Evolutionary conservation across 495 filamentous ascomycete species (phyloP).

Genomic region (Aspergillus nidulans): DNA sequence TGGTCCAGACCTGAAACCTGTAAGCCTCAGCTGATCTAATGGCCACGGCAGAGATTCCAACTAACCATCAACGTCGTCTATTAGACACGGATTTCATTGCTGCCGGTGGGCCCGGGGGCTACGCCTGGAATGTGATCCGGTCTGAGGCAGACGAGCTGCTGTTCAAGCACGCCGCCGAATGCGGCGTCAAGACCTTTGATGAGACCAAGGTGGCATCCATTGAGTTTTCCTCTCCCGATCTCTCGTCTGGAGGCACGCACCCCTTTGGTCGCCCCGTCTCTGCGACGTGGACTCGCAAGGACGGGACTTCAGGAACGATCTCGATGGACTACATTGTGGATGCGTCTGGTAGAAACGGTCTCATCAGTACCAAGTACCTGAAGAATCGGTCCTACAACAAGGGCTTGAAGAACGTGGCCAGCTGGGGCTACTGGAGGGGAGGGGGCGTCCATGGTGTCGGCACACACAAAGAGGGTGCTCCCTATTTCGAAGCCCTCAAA

Average conservation of each 20-base stretch:
- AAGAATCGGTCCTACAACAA: conserved; percentile 35
- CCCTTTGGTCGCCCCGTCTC: neutral
- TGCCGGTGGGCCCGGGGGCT: conserved; percentile 31
- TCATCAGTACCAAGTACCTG: conserved; percentile 29
- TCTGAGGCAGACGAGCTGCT: conserved; percentile 48
- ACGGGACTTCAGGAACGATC: neutral
- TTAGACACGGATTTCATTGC: conserved; percentile 45
- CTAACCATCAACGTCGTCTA: neutral
- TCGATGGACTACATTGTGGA: neutral
- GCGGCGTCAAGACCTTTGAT: conserved; percentile 40
- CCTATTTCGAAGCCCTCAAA: conserved; percentile 34
- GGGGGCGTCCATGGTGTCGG: conserved; percentile 19
- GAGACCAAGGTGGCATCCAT: neutral
- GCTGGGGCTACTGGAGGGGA: conserved; percentile 37
- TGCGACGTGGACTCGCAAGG: neutral
- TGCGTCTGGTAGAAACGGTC: neutral
- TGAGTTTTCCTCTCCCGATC: neutral
- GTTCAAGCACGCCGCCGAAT: conserved; percentile 40
- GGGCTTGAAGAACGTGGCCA: conserved; percentile 35
- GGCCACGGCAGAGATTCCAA: neutral
- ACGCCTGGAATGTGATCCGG: conserved; percentile 48
- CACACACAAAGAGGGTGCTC: conserved; percentile 13
- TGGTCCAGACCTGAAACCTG: conserved; percentile 13
- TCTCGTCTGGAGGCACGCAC: too few species aligned
- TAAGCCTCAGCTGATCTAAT: neutral